phyloP scores from a whole-genome alignment of 2,329 filamentous ascomycete genomes.

The Fusarium udum region DNA sequence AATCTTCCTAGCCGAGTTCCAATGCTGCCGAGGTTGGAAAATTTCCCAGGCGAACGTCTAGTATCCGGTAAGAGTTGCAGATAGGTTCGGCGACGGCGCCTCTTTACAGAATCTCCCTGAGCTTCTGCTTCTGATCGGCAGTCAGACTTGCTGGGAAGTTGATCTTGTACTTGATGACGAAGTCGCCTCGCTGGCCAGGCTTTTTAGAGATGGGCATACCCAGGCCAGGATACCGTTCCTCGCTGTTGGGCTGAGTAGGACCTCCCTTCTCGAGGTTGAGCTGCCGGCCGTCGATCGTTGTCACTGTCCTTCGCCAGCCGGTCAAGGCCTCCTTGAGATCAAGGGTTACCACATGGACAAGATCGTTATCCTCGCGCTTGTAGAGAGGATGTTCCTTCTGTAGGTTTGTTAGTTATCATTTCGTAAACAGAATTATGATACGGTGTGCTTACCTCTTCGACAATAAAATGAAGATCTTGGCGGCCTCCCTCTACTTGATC shows the following conservation, averaged over 20 bases:
- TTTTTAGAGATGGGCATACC: constrained; percentile 97
- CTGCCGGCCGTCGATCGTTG: constrained; percentile 91
- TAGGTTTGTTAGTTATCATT: constrained; percentile 52
- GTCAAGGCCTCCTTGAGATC: constrained; percentile 93
- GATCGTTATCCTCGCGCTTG: constrained; percentile 87
- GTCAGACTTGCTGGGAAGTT: constrained; percentile 87
- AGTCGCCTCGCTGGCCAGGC: constrained; percentile 82
- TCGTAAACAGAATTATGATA: neutral
- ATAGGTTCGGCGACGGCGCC: neutral
- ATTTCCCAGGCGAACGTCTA: neutral
- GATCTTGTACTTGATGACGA: constrained; percentile 90
- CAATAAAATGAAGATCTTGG: constrained; percentile 93
- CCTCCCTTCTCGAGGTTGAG: constrained; percentile 81
- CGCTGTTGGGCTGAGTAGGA: constrained; percentile 84
- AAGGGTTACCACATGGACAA: constrained; percentile 81
- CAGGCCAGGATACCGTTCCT: constrained; percentile 82
- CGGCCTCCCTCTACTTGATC: constrained; percentile 96
- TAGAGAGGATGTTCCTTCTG: constrained; percentile 89
- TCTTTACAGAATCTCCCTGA: constrained; percentile 78
- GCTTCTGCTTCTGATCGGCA: constrained; percentile 77
- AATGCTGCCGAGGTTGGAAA: neutral
- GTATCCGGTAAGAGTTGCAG: constrained; percentile 1
- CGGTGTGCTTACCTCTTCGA: constrained; percentile 79
- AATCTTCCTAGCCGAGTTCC: neutral
- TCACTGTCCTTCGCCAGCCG: constrained; percentile 90